Evolutionary conservation across 306 rosid genomes (phyloP).

Genomic region (Citrullus amarus): DNA sequence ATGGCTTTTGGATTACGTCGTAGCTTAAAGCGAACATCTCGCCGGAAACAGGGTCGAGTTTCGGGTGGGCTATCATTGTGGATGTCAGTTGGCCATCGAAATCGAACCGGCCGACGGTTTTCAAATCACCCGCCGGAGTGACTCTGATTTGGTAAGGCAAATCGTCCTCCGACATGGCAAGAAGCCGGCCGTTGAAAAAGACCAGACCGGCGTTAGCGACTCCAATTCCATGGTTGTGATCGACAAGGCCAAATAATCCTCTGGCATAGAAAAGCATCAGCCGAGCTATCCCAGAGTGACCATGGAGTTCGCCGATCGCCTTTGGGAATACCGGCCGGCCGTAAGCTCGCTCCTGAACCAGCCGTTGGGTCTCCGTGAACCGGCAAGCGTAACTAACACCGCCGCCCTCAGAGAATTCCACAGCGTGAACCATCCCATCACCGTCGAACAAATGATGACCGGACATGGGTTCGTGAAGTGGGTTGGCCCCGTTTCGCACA

Average conservation of each 20-base stretch:
- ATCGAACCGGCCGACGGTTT: slow-evolving; percentile 62
- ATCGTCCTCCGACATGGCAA: slow-evolving; percentile 84
- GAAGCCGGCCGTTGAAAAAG: slow-evolving; percentile 49
- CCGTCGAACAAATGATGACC: slow-evolving; percentile 99
- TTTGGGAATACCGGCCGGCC: slow-evolving; percentile 82
- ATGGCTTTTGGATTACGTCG: slow-evolving; percentile 66
- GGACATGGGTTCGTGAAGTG: slow-evolving; percentile 61
- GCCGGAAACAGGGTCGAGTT: slow-evolving; percentile 58
- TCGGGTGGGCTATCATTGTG: slow-evolving; percentile 92
- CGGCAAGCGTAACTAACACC: slow-evolving; percentile 62
- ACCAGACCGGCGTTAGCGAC: slow-evolving; percentile 95
- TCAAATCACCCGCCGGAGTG: slow-evolving; percentile 52
- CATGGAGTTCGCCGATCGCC: slow-evolving; percentile 95
- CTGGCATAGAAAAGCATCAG: slow-evolving; percentile 68
- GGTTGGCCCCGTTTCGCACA: slow-evolving; percentile 91
- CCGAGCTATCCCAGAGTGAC: slow-evolving; percentile 89
- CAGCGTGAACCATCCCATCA: slow-evolving; percentile 94
- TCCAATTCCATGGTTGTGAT: slow-evolving; percentile 62
- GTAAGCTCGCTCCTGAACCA: slow-evolving; percentile 47
- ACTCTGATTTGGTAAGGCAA: slow-evolving; percentile 61
- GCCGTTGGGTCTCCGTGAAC: slow-evolving; percentile 70
- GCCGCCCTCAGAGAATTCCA: slow-evolving; percentile 32
- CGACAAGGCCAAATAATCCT: slow-evolving; percentile 45
- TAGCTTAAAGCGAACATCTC: slow-evolving; percentile 55
- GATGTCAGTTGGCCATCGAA: slow-evolving; percentile 42